Conservation (phyloP, 495 filamentous ascomycete genomes). For the Daldinia bambusicola region DNA sequence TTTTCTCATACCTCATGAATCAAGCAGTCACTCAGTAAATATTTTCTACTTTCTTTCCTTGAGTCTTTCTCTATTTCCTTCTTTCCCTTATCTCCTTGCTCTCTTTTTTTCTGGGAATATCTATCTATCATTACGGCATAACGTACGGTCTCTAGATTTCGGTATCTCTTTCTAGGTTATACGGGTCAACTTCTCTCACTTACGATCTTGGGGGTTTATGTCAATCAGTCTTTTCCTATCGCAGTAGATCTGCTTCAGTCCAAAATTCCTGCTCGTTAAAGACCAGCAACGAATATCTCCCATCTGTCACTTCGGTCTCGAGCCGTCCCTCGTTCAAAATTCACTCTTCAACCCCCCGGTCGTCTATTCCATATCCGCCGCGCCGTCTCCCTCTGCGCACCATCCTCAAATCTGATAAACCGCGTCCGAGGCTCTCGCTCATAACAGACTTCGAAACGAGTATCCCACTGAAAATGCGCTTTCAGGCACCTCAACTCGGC, state of each 20-base stretch:
- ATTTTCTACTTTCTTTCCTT: conserved; percentile 37
- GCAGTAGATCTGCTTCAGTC: conserved; percentile 45
- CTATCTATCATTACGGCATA: conserved; percentile 29
- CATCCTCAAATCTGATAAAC: conserved; percentile 28
- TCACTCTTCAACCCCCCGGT: conserved; percentile 39
- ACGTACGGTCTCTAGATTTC: conserved; percentile 31
- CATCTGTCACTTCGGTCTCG: conserved; percentile 22
- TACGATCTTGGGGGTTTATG: conserved; percentile 39
- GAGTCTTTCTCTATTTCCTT: conserved; percentile 45
- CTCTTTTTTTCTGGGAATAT: conserved; percentile 35
- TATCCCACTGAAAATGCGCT: conserved; percentile 49
- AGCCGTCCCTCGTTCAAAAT: conserved; percentile 48
- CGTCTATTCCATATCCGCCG: conserved; percentile 44
- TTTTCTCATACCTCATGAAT: conserved; percentile 28
- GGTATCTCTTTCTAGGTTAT: conserved; percentile 25
- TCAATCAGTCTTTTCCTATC: conserved; percentile 25
- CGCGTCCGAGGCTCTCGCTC: conserved; percentile 46
- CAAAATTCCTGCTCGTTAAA: conserved; percentile 19
- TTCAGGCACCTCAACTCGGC: conserved; percentile 66
- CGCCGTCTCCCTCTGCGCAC: conserved; percentile 48
- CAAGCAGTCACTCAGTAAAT: conserved; percentile 22
- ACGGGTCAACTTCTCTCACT: conserved; percentile 39
- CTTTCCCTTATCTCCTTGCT: conserved; percentile 43
- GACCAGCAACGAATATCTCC: conserved; percentile 4
- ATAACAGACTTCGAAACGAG: conserved; percentile 46